Percentiles rank a stretch among this genome's conserved stretches.
phyloP scores from a whole-genome alignment of 1,284 basidiomycete species.

The Ceratorhiza oryzae-sativae region DNA sequence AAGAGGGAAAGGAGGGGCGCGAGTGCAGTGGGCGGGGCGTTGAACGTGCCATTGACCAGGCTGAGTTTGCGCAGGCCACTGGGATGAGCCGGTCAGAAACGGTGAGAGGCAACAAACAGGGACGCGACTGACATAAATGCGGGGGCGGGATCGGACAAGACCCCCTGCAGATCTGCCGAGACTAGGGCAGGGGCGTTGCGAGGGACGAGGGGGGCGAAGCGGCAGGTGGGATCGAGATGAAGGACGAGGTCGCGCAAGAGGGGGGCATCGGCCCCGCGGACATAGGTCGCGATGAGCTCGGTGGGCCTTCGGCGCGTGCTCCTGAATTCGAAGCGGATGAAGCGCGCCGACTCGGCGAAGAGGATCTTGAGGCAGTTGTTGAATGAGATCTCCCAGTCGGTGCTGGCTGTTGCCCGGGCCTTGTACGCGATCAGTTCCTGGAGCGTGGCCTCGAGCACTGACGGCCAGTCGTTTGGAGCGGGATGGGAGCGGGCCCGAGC shows the following conservation, averaged over 20 bases:
- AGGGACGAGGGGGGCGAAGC: constrained; percentile 11
- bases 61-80: constrained; percentile 23
- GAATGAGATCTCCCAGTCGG: constrained; percentile 17
- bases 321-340: constrained; percentile 24
- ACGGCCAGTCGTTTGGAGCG: constrained; percentile 15
- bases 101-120: background rate
- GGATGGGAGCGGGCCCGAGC: constrained; percentile 21
- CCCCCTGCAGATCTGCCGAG: constrained; percentile 26
- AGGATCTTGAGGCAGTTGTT: background rate
- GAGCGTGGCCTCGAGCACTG: constrained; percentile 22
- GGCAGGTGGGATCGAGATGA: constrained; percentile 28
- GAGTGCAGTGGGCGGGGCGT: constrained; percentile 22
- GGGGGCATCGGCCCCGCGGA: background rate
- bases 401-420: constrained; percentile 10
- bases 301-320: constrained; percentile 27
- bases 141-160: constrained; percentile 18
- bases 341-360: constrained; percentile 1
- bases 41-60: constrained; percentile 32
- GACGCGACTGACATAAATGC: constrained; percentile 17
- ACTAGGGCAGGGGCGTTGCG: constrained; percentile 17
- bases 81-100: constrained; percentile 2
- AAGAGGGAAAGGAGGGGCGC: constrained; percentile 13
- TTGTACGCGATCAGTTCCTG: constrained; percentile 16
- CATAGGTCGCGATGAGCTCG: constrained; percentile 15
- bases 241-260: constrained; percentile 22